phyloP scores from a whole-genome alignment of 768 basidiomycete genomes.

The Lentinula boryana region DNA sequence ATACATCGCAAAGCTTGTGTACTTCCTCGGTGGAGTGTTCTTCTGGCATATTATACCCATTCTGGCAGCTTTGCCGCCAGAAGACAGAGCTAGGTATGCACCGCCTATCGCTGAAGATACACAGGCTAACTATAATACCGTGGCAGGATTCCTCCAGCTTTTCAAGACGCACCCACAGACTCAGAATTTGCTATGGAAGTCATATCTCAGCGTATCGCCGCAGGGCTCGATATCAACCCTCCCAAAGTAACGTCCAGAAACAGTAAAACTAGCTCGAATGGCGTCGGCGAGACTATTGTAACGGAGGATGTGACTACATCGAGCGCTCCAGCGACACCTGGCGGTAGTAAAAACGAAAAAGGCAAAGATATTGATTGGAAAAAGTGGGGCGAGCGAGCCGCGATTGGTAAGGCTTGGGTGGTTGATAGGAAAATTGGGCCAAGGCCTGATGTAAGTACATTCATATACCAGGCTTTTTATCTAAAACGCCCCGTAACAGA shows the following conservation, averaged over 20 bases:
- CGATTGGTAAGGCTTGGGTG: constrained; percentile 37
- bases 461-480: background rate
- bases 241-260: constrained; percentile 16
- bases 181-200: constrained; percentile 67
- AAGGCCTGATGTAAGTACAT: constrained; percentile 24
- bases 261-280: background rate
- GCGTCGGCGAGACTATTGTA: background rate
- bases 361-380: constrained; percentile 40
- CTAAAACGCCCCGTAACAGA: too few species aligned
- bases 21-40: constrained; percentile 39
- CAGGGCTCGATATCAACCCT: constrained; percentile 44
- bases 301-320: background rate
- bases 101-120: background rate
- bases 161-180: constrained; percentile 57
- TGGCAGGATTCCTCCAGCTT: constrained; percentile 38
- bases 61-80: constrained; percentile 41
- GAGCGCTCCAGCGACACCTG: background rate
- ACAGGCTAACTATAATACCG: background rate
- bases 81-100: constrained; percentile 38
- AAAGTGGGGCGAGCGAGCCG: constrained; percentile 47
- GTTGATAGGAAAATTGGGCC: constrained; percentile 34
- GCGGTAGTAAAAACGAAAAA: background rate
- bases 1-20: constrained; percentile 42
- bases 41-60: constrained; percentile 65
- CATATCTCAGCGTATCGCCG: constrained; percentile 52